Conservation (phyloP, 768 basidiomycete genomes). For the Sporobolomyces roseus region DNA sequence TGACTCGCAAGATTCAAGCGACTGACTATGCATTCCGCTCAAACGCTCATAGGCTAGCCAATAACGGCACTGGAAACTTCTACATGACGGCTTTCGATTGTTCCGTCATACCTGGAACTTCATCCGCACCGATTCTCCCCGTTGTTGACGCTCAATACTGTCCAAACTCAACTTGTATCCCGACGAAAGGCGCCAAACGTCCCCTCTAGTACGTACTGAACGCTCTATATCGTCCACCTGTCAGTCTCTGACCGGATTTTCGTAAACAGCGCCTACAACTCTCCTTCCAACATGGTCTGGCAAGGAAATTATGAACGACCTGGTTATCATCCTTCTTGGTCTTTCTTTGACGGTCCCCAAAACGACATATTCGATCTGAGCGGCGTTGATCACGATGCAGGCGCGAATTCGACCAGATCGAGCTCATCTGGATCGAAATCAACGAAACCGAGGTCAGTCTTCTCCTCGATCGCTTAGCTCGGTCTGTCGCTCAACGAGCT, state of each 20-base stretch:
- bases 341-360: constrained; percentile 28
- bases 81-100: constrained; percentile 33
- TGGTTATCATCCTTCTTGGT: constrained; percentile 16
- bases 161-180: constrained; percentile 1
- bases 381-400: too few relatives aligned
- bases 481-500: too few relatives aligned
- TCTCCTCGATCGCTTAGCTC: too few relatives aligned
- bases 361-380: constrained; percentile 30
- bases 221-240: neutral
- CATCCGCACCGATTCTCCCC: constrained; percentile 7
- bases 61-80: constrained; percentile 34
- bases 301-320: constrained; percentile 22
- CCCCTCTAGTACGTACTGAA: constrained; percentile 19
- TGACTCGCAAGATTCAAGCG: too few relatives aligned
- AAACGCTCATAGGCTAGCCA: constrained; percentile 32
- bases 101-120: neutral
- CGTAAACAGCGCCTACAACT: constrained; percentile 13
- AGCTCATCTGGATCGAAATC: too few relatives aligned
- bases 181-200: constrained; percentile 11
- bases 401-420: neutral
- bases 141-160: constrained; percentile 25
- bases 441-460: too few relatives aligned
- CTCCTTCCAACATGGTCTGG: constrained; percentile 11
- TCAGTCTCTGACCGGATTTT: neutral
- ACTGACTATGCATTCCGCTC: too few relatives aligned